Evolutionary conservation across 106 monocot genomes (phyloP), one percentile per base, ranked within the genome.

Genomic region (Chionographis japonica): DNA sequence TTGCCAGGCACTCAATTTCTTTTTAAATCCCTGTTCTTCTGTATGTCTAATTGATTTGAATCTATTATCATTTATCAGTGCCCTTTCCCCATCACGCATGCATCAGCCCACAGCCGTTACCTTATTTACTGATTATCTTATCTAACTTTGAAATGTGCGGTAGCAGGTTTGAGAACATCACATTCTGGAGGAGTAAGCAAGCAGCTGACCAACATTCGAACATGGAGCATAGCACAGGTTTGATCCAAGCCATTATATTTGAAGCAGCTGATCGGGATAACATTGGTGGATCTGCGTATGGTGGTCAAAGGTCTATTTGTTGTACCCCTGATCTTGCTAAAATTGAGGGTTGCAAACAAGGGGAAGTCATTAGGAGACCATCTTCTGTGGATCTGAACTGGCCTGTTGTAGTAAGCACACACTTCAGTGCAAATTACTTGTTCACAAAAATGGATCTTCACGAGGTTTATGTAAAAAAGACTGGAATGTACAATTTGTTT

Each of bases 291-390:
- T 97, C 97, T 83, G 86, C 89, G 42, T 97, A 92, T 72, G 97
- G 92, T 58, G 97, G 97, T 11, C 92, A 89, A 79, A 86, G 82
- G 65, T 89, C 97, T 50, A 92, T 92, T 59, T 97, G 97, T 62
- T 97, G 97, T 62, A 92, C 97, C 19, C 97, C 97, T 70, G 97
- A 97, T 80, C 97, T 97, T 61, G 83, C 97, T 61, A 97, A 92
- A 68, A 79, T 92, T 54, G 91, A 89, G 69, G 86, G 87, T 50
- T 97, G 97, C 82, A 84, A 70, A 76, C 89, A 89, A 85, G 97
- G 97, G 38, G 82, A 92, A 69, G 86, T 97, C 4, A 80, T 97
- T 6, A 92, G 80, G 63, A 78, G 80, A 60, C 87, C 92, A 59
- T 97, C 92, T 51, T 75, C 86, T 53, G 68, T 63, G 37, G 83